Base-by-base conservation (phyloP, 1,284 basidiomycete genomes). In the Ganoderma sinense region DNA sequence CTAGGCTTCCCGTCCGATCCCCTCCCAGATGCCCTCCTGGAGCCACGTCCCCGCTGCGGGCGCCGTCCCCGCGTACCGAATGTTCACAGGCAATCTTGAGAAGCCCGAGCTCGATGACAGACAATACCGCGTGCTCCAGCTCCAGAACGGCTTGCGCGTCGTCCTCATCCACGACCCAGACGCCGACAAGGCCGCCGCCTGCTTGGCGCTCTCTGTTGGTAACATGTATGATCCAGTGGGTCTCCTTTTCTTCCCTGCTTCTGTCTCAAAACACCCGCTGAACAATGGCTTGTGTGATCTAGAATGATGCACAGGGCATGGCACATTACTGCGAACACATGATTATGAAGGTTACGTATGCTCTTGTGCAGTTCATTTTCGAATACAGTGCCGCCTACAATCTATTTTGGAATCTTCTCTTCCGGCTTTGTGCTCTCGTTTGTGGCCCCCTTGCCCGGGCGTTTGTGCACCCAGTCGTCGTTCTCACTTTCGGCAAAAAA, bases 181-280 rank as follows among this genome's bases (percentile, higher is more conserved):
- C 64, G 86, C 90, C 0, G 91, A 92, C 80, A 92, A 92, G 81
- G 86, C 88, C 1, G 87, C 89, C 4, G 91, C 90, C 1, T 87
- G 86, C 65, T 84, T 93, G 82, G 86, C 88, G 75, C 86, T 92
- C 39, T 86, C 88, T 41, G 88, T 90, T 2, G 91, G 91, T 0
- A 87, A 91, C 78, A 81, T 92, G 70, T 83, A 84, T 51, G 91
- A 93, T 78, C 90, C 90, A 3, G 87, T 84, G 64, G 14, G 48
- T 13, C 26, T 77, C 85, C 76, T 20, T 63, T 56, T 26, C 59
- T 45, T 45, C 51, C 64, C 20, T 45, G 31, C 64, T 48, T 10
- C 56, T 6, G 18, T 48, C 33, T 62, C 39, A 23, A 29, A 20
- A 14, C n/a, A 23, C n/a, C 56, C 10, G 31, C 53, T 36, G 2